Conservation (phyloP, 2,329 filamentous ascomycete genomes). For the Ophiostoma montium region DNA sequence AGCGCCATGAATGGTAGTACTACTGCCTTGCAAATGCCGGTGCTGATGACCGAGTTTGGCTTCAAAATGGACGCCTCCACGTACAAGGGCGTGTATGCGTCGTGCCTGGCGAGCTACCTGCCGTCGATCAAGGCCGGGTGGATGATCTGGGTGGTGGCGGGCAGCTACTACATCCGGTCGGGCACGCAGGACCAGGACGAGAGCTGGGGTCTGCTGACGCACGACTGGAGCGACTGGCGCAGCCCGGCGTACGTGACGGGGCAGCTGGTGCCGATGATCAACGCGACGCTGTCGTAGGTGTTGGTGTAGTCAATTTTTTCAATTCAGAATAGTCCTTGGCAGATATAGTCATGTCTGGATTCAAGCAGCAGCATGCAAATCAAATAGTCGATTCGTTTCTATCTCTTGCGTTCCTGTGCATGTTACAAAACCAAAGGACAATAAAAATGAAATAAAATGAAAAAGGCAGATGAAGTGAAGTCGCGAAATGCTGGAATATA, state of each 20-base stretch:
- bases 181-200: conserved; percentile 43
- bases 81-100: conserved; percentile 35
- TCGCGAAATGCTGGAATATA: no score
- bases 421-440: no score
- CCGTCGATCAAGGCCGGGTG: conserved; percentile 35
- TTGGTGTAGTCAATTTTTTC: no score
- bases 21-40: conserved; percentile 27
- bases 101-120: conserved; percentile 36
- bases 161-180: conserved; percentile 41
- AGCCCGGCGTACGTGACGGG: conserved; percentile 27
- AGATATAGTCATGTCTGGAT: no score
- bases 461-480: no score
- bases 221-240: conserved; percentile 40
- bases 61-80: conserved; percentile 34
- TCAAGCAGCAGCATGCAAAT: no score
- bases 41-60: conserved; percentile 40
- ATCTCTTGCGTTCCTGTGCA: no score
- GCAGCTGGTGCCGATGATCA: conserved; percentile 27
- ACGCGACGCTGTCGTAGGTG: conserved; percentile 18
- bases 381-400: no score
- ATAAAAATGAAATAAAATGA: no score
- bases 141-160: conserved; percentile 44
- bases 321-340: no score
- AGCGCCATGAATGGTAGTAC: conserved; percentile 30
- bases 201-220: conserved; percentile 39